Evolutionary conservation across 768 basidiomycete species (phyloP), one percentile per base, ranked within the genome.

Genomic region (Russula griseocarnosa): DNA sequence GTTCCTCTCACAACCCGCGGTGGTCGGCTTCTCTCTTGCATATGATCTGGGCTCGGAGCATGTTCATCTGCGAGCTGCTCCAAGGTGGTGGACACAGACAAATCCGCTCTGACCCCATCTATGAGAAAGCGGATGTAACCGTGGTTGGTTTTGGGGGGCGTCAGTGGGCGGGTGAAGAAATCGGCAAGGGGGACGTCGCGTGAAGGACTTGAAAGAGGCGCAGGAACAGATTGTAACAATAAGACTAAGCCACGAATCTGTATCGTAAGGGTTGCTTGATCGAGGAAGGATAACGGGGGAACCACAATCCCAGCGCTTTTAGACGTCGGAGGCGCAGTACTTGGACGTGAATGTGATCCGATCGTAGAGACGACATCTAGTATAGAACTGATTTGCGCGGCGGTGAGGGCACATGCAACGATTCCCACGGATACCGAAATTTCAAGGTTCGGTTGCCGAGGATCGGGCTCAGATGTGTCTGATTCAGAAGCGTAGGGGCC

Each of bases 121-220:
- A 75, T 50, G 70, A 72, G 34, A 67, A 76, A 6, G 67, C 90
- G 84, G 54, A 83, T 67, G 70, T 83, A 90, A 34, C 82, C 78
- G 52, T 75, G 72, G 10, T 75, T 70, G 8, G 84, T 70, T 42
- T 68, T 72, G 18, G 84, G 86, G 50, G 87, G 85, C 6, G 79
- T 71, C n/a, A 88, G 74, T 3, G 88, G 88, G 26, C 77, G 79
- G 22, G 77, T 72, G 71, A 86, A 89, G 70, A 83, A 90, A 26
- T 69, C 62, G 11, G 72, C 62, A 20, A 78, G 55, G 30, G 46
- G 24, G 32, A 34, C 1, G 11, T 44, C 55, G 32, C 26, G 56
- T 34, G 69, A 62, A 50, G 66, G 67, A 63, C 10, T 11, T 9
- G 55, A 52, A 13, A 36, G 42, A 6, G 49, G n/a, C 14, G 42